These are phyloP conservation scores for Vaccinium darrowii DNA, from an alignment of 148 eudicot species.

Conservation along the genomic window DNA sequence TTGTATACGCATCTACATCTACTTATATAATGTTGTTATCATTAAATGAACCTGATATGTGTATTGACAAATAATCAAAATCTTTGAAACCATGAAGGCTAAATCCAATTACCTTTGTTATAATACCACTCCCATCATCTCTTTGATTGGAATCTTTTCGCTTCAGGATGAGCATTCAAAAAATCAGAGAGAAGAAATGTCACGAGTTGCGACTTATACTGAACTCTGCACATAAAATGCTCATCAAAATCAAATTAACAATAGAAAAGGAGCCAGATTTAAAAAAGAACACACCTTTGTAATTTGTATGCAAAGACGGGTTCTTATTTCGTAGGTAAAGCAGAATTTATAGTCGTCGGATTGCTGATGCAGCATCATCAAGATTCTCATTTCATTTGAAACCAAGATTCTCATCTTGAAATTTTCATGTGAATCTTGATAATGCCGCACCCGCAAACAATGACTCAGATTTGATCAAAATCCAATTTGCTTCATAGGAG, in stretches of 20 bases:
- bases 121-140: not conserved
- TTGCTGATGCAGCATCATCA: slow-evolving; percentile 27
- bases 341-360: not conserved
- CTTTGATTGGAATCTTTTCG: not conserved
- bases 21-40: not conserved
- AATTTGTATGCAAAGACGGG: not conserved
- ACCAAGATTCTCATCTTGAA: not conserved
- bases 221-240: not conserved
- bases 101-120: not conserved
- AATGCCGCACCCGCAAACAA: slow-evolving; percentile 21
- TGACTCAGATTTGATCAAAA: not conserved
- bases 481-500: not conserved
- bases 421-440: slow-evolving; percentile 20
- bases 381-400: slow-evolving; percentile 11
- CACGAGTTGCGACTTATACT: not conserved
- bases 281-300: not conserved
- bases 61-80: not conserved
- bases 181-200: not conserved
- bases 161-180: not conserved
- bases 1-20: not conserved
- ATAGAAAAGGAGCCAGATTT: not conserved
- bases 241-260: not conserved
- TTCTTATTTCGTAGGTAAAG: not conserved
- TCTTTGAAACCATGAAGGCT: not conserved
- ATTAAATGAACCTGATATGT: not conserved